Evolutionary conservation across 768 basidiomycete genomes (phyloP), one percentile per base, ranked within the genome.

Genomic region (Tubosaeta sp.): DNA sequence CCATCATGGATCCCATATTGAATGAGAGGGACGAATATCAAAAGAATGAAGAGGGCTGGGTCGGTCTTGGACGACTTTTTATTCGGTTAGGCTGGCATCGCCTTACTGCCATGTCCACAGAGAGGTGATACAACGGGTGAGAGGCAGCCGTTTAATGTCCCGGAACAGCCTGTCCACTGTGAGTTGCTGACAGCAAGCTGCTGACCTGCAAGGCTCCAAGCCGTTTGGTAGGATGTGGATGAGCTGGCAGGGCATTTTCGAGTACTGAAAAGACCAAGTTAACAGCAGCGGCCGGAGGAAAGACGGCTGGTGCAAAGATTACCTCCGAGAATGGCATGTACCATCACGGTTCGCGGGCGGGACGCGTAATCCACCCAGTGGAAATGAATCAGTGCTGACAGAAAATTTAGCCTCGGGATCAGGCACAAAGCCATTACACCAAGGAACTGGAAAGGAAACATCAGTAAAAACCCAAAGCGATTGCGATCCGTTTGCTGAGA

Each of bases 401-500:
- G 13, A 34, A 34, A 10, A 34, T 6, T 14, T 11, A 34, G 33
- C 33, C 10, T 5, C 9, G 33, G 6, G n/a, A n/a, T n/a, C n/a
- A n/a, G n/a, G n/a, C 33, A 14, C 33, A 34, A 34, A 34, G 33
- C 33, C 33, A 14, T n/a, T n/a, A 34, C 3, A 10, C 5, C 10
- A 34, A 34, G 33, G 27, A 8, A 8, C 27, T 29, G 27, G n/a
- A n/a, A n/a, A n/a, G n/a, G n/a, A 34, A 10, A 34, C 33, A 34
- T 3, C 10, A 14, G 25, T 12, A 9, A 48, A 37, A 6, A 25
- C 12, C 16, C 7, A 6, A 12, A n/a, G 19, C 3, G 25, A 39
- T 11, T 56, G 55, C 37, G 22, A 32, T 47, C 54, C 14, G 33
- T 63, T 65, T 63, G 63, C 57, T 49, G 51, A 16, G 10, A 17